Percentiles rank a stretch among this genome's conserved stretches.
These are phyloP conservation scores for Monosporozyma unispora DNA, from an alignment of 805 yeast species.

Conservation along the genomic window DNA sequence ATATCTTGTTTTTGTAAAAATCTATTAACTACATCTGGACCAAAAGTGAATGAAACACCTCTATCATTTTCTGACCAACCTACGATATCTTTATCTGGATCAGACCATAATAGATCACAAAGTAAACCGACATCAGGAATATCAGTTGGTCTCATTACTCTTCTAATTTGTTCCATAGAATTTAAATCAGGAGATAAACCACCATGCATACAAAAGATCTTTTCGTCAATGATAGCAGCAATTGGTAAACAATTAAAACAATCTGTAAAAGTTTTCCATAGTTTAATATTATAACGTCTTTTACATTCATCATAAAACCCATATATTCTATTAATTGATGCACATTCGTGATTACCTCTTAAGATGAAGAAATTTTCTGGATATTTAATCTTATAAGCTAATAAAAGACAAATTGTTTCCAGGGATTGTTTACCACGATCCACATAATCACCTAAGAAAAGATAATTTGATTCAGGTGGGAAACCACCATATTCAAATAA, in stretches of 20 bases:
- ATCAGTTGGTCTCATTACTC: constrained; percentile 99
- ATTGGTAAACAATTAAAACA: constrained; percentile 97
- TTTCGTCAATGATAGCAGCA: constrained; percentile 96
- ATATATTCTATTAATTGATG: constrained; percentile 93
- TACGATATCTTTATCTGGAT: constrained; percentile 95
- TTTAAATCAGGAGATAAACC: constrained; percentile 95
- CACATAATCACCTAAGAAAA: constrained; percentile 93
- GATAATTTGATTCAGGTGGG: constrained; percentile 97
- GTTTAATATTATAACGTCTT: constrained; percentile 94
- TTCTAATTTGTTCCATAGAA: constrained; percentile 96
- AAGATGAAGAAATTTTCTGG: constrained; percentile 96
- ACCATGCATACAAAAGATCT: constrained; percentile 98
- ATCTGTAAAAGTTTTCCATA: constrained; percentile 98
- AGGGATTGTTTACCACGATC: constrained; percentile 97
- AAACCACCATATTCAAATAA: constrained; percentile 97
- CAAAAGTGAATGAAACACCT: constrained; percentile 98
- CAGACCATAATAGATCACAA: constrained; percentile 96
- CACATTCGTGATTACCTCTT: constrained; percentile 98
- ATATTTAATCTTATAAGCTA: constrained; percentile 94
- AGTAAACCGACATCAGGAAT: constrained; percentile 95
- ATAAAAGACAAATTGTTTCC: constrained; percentile 87
- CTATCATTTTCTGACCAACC: constrained; percentile 99
- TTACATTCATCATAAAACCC: constrained; percentile 98
- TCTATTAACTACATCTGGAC: constrained; percentile 97
- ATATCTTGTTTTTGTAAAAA: constrained; percentile 94